Evolutionary conservation across 1,139 yeast genomes (phyloP).

Genomic region (Geotrichum restrictum): DNA sequence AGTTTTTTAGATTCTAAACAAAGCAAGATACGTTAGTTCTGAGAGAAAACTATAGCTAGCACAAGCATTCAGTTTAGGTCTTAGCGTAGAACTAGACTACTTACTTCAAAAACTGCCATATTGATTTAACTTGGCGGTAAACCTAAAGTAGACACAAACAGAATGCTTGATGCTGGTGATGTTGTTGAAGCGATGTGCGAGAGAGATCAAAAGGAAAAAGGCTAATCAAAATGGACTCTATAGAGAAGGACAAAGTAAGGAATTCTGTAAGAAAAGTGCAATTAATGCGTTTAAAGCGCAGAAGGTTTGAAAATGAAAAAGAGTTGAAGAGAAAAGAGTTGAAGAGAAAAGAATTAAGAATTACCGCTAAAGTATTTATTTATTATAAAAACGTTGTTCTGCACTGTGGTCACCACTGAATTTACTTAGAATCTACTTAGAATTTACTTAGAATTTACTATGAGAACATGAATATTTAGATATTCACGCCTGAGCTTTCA

Average conservation of each 20-base stretch:
- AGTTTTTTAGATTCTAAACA: constrained; percentile 61
- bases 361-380: background rate
- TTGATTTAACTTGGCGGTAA: background rate
- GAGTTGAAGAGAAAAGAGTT: background rate
- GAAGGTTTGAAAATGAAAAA: background rate
- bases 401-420: too few species aligned
- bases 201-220: background rate
- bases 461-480: too few species aligned
- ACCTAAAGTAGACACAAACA: background rate
- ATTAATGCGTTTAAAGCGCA: background rate
- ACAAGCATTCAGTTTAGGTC: background rate
- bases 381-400: background rate
- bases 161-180: background rate
- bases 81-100: background rate
- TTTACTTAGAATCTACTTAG: too few species aligned
- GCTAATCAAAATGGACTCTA: too few species aligned
- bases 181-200: background rate
- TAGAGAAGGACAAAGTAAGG: too few species aligned
- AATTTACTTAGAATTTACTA: too few species aligned
- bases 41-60: background rate
- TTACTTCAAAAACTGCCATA: constrained; percentile 10
- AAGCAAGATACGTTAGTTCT: constrained; percentile 9
- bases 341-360: background rate
- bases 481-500: too few species aligned
- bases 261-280: too few species aligned